Percentiles rank a stretch among this genome's conserved stretches.
These are phyloP conservation scores for Cryphonectria radicalis DNA, from an alignment of 2,329 filamentous ascomycete genomes.

Conservation along the genomic window DNA sequence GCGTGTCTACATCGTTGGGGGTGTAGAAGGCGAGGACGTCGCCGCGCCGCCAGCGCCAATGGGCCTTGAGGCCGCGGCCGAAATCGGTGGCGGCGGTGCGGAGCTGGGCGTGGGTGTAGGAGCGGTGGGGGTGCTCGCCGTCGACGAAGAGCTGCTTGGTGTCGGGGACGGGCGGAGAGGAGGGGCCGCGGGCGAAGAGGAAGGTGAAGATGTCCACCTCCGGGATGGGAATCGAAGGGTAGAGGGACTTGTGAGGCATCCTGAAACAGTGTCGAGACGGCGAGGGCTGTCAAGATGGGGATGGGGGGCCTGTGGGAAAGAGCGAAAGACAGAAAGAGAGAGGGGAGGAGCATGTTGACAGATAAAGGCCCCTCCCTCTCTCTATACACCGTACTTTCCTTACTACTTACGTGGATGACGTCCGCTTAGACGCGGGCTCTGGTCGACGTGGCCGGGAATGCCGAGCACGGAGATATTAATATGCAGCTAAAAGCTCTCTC, in stretches of 20 bases:
- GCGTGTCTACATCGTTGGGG: constrained; percentile 85
- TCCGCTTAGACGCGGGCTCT: background rate
- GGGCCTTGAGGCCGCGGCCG: constrained; percentile 74
- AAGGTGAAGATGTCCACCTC: constrained; percentile 78
- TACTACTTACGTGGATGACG: background rate
- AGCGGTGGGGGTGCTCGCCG: constrained; percentile 62
- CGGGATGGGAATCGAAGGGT: constrained; percentile 70
- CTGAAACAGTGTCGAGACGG: constrained; percentile 27
- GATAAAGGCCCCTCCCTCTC: too few relatives aligned
- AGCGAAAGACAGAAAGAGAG: background rate
- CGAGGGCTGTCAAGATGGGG: background rate
- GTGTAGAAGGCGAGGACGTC: constrained; percentile 84
- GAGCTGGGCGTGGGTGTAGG: constrained; percentile 73
- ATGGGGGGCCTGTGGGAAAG: background rate
- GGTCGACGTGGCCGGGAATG: constrained; percentile 4
- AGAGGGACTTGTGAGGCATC: constrained; percentile 75
- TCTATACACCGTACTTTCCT: background rate
- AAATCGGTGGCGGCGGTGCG: constrained; percentile 72
- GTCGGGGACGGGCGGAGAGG: constrained; percentile 67
- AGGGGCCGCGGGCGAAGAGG: constrained; percentile 66
- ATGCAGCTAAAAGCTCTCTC: background rate
- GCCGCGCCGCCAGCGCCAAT: constrained; percentile 79
- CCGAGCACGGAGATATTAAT: background rate
- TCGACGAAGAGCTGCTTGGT: constrained; percentile 83
- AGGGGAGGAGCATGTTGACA: background rate